Evolutionary conservation across 495 filamentous ascomycete species (phyloP).

Genomic region (Thermochaetoides thermophila): DNA sequence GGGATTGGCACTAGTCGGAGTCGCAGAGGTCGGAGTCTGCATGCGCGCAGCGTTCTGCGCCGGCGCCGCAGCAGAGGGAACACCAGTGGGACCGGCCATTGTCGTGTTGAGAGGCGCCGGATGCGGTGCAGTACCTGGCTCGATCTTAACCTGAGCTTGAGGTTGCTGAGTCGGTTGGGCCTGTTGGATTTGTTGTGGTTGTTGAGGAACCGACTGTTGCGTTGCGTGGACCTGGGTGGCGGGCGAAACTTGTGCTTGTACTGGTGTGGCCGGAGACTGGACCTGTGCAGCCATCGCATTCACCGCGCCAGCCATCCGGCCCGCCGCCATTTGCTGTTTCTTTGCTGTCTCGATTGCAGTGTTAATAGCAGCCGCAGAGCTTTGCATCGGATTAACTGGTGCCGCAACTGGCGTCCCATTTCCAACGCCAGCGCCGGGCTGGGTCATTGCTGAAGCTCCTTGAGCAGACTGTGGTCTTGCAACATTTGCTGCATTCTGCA

Average conservation of each 20-base stretch:
- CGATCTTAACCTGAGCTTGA: slow-evolving; percentile 20
- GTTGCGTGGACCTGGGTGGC: slow-evolving; percentile 6
- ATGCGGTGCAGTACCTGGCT: slow-evolving; percentile 21
- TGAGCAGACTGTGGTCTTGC: slow-evolving; percentile 4
- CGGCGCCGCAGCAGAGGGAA: slow-evolving; percentile 27
- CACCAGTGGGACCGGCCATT: slow-evolving; percentile 23
- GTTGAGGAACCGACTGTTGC: slow-evolving; percentile 2
- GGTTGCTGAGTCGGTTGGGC: slow-evolving; percentile 12
- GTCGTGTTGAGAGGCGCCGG: slow-evolving; percentile 33
- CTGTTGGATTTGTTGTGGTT: slow-evolving; percentile 3
- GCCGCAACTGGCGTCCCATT: slow-evolving; percentile 1
- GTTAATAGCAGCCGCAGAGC: slow-evolving; percentile 26
- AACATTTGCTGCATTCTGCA: slow-evolving; percentile 5
- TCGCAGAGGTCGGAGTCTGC: slow-evolving; percentile 33
- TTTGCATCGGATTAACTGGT: slow-evolving; percentile 15
- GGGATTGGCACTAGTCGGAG: slow-evolving; percentile 26
- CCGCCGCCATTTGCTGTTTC: slow-evolving; percentile 30
- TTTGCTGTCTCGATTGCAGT: slow-evolving; percentile 39
- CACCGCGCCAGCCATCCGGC: slow-evolving; percentile 13
- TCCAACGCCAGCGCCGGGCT: slow-evolving; percentile 1
- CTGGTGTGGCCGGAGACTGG: slow-evolving; percentile 8
- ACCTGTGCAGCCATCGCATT: slow-evolving; percentile 9
- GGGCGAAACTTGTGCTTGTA: slow-evolving; percentile 12
- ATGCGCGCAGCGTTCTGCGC: slow-evolving; percentile 29
- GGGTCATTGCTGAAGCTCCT: slow-evolving; percentile 1